These are phyloP conservation scores for Penicillium bialowiezense DNA, from an alignment of 495 filamentous ascomycete species.

Conservation along the genomic window DNA sequence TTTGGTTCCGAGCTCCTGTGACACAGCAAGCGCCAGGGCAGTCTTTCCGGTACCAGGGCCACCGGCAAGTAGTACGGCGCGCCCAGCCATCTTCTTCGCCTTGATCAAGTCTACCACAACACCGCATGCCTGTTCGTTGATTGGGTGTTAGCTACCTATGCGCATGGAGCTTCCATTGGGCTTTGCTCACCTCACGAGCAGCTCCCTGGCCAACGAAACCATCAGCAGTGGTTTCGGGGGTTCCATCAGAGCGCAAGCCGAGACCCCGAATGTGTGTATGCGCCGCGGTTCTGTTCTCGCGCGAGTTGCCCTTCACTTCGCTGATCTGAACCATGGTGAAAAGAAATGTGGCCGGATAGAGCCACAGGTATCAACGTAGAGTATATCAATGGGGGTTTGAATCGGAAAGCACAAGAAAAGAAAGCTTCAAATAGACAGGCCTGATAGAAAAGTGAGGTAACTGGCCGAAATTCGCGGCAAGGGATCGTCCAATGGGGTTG, in stretches of 20 bases:
- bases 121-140: slow-evolving; percentile 70
- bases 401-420: neutral
- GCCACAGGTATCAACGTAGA: slow-evolving; percentile 12
- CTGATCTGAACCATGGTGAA: slow-evolving; percentile 84
- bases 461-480: slow-evolving; percentile 38
- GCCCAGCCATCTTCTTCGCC: slow-evolving; percentile 93
- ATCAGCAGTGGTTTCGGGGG: slow-evolving; percentile 68
- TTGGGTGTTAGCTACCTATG: slow-evolving; percentile 11
- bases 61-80: slow-evolving; percentile 89
- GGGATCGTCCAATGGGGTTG: slow-evolving; percentile 33
- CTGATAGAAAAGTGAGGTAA: slow-evolving; percentile 15
- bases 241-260: slow-evolving; percentile 77
- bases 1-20: slow-evolving; percentile 92
- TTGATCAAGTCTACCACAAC: slow-evolving; percentile 93
- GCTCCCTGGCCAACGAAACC: slow-evolving; percentile 87
- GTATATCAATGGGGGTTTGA: slow-evolving; percentile 2
- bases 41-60: slow-evolving; percentile 96
- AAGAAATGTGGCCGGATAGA: slow-evolving; percentile 24
- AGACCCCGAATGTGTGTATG: slow-evolving; percentile 97
- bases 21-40: slow-evolving; percentile 88
- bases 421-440: slow-evolving; percentile 8
- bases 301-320: slow-evolving; percentile 92
- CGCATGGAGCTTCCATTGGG: neutral
- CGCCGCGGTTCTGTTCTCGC: slow-evolving; percentile 91
- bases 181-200: slow-evolving; percentile 70